Evolutionary conservation across 768 basidiomycete species (phyloP), one percentile per base, ranked within the genome.

Genomic region (Phylloporus scabripes): DNA sequence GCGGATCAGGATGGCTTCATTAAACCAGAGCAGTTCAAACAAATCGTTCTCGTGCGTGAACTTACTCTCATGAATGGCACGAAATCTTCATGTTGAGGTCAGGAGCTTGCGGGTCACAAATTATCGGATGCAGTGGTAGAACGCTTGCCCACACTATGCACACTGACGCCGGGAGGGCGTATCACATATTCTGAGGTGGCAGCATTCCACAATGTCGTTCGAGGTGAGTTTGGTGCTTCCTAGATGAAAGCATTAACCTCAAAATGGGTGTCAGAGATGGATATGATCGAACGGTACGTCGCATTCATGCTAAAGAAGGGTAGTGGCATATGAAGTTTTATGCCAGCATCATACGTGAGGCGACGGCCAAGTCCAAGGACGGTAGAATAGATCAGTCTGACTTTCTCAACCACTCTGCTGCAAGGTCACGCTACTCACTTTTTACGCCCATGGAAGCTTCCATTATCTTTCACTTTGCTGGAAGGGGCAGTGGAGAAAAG

Each of bases 401-500:
- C 68, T 98, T 99, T 70, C 76, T 95, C 50, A 87, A 97, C 65
- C 75, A 96, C 65, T 81, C 92, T 12, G 83, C 88, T 23, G 79
- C 84, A 31, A 85, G 75, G 57, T 91, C 94, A 57, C 87, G 95
- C 32, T 97, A 98, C 67, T 87, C 91, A 33, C 78, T 95, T 45
- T 97, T 97, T 68, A 94, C 92, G 0, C 95, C 95, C 4, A 95
- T 97, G 90, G 95, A 98, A 68, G 92, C 88, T n/a, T 81, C 87
- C 46, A 96, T 98, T 61, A 84, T 99, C 60, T 99, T 97, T 73
- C 95, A 99, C 68, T 98, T 97, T 71, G 93, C 93, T 23, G 85
- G 89, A 11, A 81, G 92, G 41, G 94, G 93, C 12, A 72, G 75
- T 39, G 71, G 74, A 3, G 72, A 73, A 41, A 81, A 84, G 60